Evolutionary conservation across 306 rosid genomes (phyloP), one percentile per base, ranked within the genome.

Genomic region (Pueraria montana): DNA sequence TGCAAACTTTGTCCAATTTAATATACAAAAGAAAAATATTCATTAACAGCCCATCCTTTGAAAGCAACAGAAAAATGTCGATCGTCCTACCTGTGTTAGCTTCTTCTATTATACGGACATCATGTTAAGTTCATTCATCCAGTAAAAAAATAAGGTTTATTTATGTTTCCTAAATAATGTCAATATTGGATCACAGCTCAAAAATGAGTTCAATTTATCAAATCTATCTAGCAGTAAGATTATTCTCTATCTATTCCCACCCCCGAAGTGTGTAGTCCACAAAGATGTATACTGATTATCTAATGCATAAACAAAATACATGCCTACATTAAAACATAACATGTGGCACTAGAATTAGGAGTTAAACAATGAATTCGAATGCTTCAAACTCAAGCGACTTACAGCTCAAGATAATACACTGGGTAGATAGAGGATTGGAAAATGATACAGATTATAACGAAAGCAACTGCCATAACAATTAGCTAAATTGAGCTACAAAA

Each of bases 401-500:
- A 52, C 78, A 55, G 27, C 66, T 70, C 72, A 48, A 18, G 61
- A 58, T 55, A 77, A 58, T 73, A 78, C 48, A 66, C 56, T 11
- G 26, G 38, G 72, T 52, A 62, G 80, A 64, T 75, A 74, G 85
- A 79, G n/a, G 80, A 69, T 30, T 42, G 34, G 63, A 75, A 82
- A 82, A 68, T 69, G 72, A 69, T 70, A 63, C 78, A 79, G 26
- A 61, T 59, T 63, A 49, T 2, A 73, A 82, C 32, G 5, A 78
- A 78, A 58, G 40, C 53, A 65, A 72, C 81, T 38, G 23, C 45
- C 82, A 75, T 26, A 42, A 79, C 36, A 50, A 30, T 43, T 76
- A 45, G 74, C 88, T 82, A 55, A 79, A 56, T 58, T 72, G 48
- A 50, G 73, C 88, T 65, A 80, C 86, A 80, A 85, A 88, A 65